Percentiles rank a stretch among this genome's conserved stretches.
Conservation (phyloP, 2,329 filamentous ascomycete species). For the Diaporthe amygdali region DNA sequence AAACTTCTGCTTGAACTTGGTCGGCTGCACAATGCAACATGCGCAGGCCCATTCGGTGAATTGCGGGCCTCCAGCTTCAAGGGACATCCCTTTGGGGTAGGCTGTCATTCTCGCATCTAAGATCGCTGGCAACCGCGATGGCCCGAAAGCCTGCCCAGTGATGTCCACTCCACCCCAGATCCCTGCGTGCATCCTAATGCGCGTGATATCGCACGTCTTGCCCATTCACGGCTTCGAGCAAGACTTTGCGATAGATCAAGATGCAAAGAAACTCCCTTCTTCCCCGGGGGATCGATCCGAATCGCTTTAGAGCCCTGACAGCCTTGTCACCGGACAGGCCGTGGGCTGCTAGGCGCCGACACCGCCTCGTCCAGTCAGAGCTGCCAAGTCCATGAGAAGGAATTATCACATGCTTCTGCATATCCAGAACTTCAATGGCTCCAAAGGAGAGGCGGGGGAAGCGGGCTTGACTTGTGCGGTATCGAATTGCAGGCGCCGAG, state of each 20-base stretch:
- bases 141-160: not conserved
- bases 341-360: not conserved
- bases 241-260: not conserved
- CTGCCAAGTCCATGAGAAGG: constrained; percentile 2
- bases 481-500: not conserved
- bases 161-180: constrained; percentile 1
- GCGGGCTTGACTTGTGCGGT: not conserved
- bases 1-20: not conserved
- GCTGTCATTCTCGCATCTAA: not conserved
- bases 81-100: not conserved
- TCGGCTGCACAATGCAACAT: too few relatives aligned
- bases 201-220: not conserved
- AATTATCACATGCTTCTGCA: not conserved
- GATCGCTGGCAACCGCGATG: not conserved
- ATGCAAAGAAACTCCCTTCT: not conserved
- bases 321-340: not conserved
- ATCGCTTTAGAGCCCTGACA: not conserved
- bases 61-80: not conserved
- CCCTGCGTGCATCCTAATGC: not conserved
- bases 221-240: not conserved
- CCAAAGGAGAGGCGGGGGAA: not conserved
- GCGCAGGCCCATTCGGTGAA: not conserved
- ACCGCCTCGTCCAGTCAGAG: not conserved
- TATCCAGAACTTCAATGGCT: not conserved
- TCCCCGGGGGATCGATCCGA: not conserved